A percentile compares a stretch with the other conserved stretches of the same genome.
phyloP scores from a whole-genome alignment of 441 rosid species.

The Melastoma candidum region DNA sequence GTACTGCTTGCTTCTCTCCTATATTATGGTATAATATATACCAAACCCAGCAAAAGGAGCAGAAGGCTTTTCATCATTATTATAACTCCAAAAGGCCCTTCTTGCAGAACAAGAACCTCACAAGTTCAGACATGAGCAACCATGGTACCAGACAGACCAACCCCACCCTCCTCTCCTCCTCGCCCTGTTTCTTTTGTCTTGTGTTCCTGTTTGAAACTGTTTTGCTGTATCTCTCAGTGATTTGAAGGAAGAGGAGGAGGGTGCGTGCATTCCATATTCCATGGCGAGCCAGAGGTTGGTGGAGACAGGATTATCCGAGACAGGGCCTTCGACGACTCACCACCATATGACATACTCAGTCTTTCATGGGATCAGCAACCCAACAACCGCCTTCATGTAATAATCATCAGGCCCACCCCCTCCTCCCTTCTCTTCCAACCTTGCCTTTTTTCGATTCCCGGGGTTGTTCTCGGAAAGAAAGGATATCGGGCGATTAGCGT shows the following conservation, averaged over 20 bases:
- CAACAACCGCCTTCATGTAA: constrained; percentile 37
- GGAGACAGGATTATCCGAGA: constrained; percentile 58
- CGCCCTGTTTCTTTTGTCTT: background rate
- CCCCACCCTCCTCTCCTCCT: no score
- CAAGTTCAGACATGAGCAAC: no score
- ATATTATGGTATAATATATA: no score
- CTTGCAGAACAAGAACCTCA: no score
- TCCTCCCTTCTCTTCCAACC: background rate
- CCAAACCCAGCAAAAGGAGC: no score
- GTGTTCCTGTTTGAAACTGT: constrained; percentile 14
- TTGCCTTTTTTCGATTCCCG: background rate
- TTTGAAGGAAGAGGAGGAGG: constrained; percentile 23
- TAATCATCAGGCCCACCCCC: background rate
- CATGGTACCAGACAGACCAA: no score
- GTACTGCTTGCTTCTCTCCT: no score
- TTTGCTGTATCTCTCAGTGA: constrained; percentile 14
- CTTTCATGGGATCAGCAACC: constrained; percentile 62
- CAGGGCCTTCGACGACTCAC: constrained; percentile 41
- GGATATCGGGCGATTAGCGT: constrained; percentile 1
- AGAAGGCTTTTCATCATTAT: no score
- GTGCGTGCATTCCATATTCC: constrained; percentile 15
- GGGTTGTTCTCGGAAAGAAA: background rate
- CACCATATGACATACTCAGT: constrained; percentile 62
- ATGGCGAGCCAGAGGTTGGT: constrained; percentile 81
- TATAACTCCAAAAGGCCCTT: no score